phyloP scores from a whole-genome alignment of 73 alveolate species.

The Tetrahymena malaccensis region DNA sequence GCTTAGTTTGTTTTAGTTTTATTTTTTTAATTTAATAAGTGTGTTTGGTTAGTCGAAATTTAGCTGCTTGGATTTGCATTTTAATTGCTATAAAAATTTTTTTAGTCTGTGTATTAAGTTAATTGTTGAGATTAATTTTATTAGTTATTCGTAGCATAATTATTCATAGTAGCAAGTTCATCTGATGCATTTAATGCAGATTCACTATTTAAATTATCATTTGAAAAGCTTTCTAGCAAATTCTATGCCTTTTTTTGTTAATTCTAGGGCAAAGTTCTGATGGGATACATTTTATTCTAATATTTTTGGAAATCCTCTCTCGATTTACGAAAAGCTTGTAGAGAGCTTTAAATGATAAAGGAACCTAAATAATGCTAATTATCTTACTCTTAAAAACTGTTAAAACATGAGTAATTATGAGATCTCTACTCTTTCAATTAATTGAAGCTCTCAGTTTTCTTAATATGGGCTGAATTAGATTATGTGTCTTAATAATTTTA shows the following conservation, averaged over 20 bases:
- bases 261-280: not conserved
- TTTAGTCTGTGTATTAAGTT: not conserved
- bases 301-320: not conserved
- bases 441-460: not conserved
- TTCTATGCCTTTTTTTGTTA: not conserved
- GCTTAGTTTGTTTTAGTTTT: not conserved
- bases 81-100: too few relatives aligned
- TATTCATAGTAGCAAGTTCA: not conserved
- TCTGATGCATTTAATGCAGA: not conserved
- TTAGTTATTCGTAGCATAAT: not conserved
- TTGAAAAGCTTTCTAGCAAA: not conserved
- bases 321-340: not conserved
- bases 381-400: not conserved
- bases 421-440: not conserved
- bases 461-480: too few relatives aligned
- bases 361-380: not conserved
- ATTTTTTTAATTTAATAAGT: not conserved
- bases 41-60: not conserved
- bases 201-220: not conserved
- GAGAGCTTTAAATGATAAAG: not conserved
- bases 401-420: not conserved
- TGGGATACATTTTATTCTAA: not conserved
- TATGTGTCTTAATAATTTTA: not conserved
- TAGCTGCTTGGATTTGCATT: not conserved
- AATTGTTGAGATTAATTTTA: not conserved